phyloP scores from a whole-genome alignment of 1,139 yeast species.

The Yamadazyma diddensiae region DNA sequence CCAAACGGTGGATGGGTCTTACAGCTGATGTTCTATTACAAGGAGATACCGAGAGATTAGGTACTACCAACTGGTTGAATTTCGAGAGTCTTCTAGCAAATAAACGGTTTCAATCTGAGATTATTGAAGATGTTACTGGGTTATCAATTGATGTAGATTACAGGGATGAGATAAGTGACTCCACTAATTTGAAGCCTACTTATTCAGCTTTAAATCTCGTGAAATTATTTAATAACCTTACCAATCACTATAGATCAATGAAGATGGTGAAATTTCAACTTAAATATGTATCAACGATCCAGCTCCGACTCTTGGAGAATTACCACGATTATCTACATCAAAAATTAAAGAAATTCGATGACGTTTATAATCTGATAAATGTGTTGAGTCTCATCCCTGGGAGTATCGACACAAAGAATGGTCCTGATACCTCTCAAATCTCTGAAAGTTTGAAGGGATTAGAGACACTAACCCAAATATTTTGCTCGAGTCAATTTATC shows the following conservation, averaged over 20 bases:
- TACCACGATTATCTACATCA: conserved; percentile 53
- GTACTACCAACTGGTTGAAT: conserved; percentile 55
- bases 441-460: conserved; percentile 36
- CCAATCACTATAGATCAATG: conserved; percentile 57
- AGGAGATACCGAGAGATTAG: conserved; percentile 31
- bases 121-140: conserved; percentile 51
- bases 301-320: conserved; percentile 57
- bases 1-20: conserved; percentile 54
- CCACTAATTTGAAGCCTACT: conserved; percentile 53
- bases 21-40: conserved; percentile 52
- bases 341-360: conserved; percentile 47
- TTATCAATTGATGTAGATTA: conserved; percentile 63
- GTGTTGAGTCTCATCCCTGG: conserved; percentile 42
- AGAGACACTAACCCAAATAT: conserved; percentile 54
- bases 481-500: conserved; percentile 58
- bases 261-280: conserved; percentile 63
- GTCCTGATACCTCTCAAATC: conserved; percentile 2
- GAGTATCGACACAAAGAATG: conserved; percentile 15
- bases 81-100: conserved; percentile 60
- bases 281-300: conserved; percentile 67
- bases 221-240: conserved; percentile 64
- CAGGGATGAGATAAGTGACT: conserved; percentile 19
- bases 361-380: conserved; percentile 33
- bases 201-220: conserved; percentile 61
- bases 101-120: conserved; percentile 53